Conservation (phyloP, 371 early-diverging fungal genomes). For the Phascolomyces articulosus region DNA sequence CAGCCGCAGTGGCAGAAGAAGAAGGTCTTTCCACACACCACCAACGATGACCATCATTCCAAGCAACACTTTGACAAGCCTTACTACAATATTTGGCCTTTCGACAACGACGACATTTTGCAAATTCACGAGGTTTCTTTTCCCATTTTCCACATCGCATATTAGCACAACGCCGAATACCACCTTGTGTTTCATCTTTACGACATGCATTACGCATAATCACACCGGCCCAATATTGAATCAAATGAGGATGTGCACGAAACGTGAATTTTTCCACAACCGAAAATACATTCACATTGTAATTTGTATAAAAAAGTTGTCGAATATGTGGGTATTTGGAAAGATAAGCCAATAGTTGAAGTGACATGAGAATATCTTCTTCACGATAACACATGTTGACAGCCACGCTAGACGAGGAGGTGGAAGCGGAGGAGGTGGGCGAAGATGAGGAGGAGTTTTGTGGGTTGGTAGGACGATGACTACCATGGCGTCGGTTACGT, state of each 20-base stretch:
- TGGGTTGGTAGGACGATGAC: constrained; percentile 27
- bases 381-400: constrained; percentile 70
- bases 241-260: constrained; percentile 60
- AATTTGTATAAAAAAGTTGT: constrained; percentile 62
- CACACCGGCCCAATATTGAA: constrained; percentile 79
- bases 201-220: constrained; percentile 84
- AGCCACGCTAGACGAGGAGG: too few relatives aligned
- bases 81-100: constrained; percentile 84
- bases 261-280: constrained; percentile 75
- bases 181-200: constrained; percentile 72
- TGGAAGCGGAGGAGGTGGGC: too few relatives aligned
- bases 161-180: constrained; percentile 75
- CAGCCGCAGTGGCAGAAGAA: background rate
- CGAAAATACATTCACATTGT: constrained; percentile 70
- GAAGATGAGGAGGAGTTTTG: constrained; percentile 7
- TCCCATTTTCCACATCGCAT: constrained; percentile 79
- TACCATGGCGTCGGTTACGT: constrained; percentile 16
- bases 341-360: constrained; percentile 88
- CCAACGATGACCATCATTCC: constrained; percentile 79
- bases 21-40: constrained; percentile 72
- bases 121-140: constrained; percentile 70
- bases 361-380: constrained; percentile 82
- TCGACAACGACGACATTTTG: constrained; percentile 80
- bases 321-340: constrained; percentile 84
- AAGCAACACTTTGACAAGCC: constrained; percentile 73